phyloP scores from a whole-genome alignment of 805 yeast species.

The Spathaspora girioi region DNA sequence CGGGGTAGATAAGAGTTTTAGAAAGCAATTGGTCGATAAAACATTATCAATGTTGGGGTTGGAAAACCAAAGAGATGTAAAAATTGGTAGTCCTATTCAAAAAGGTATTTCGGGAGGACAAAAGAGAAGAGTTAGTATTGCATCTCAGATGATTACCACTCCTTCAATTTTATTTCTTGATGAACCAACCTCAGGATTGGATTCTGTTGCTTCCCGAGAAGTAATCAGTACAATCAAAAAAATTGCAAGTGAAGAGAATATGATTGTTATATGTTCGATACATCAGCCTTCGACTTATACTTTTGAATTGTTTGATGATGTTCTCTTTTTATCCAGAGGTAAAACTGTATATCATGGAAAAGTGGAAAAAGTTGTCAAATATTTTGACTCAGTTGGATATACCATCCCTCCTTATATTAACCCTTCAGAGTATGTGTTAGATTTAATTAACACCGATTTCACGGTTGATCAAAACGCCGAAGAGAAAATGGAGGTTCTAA shows the following conservation, averaged over 20 bases:
- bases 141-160: conserved; percentile 15
- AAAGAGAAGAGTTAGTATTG: conserved; percentile 19
- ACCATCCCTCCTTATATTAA: conserved; percentile 16
- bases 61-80: conserved; percentile 10
- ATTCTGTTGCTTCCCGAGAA: conserved; percentile 53
- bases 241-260: conserved; percentile 29
- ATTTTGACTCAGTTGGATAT: conserved; percentile 17
- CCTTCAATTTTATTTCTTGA: conserved; percentile 46
- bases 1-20: background rate
- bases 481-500: background rate
- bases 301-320: conserved; percentile 29
- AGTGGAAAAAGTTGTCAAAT: conserved; percentile 9
- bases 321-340: conserved; percentile 19
- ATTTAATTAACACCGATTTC: conserved; percentile 27
- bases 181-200: conserved; percentile 61
- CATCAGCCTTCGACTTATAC: conserved; percentile 48
- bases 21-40: conserved; percentile 10
- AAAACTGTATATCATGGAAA: conserved; percentile 17
- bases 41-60: conserved; percentile 13
- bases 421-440: conserved; percentile 26
- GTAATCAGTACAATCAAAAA: conserved; percentile 44
- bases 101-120: conserved; percentile 23
- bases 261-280: conserved; percentile 49
- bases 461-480: conserved; percentile 1
- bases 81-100: conserved; percentile 17